Conservation (phyloP, 1,139 yeast genomes). For the Saccharomyces hybrid region DNA sequence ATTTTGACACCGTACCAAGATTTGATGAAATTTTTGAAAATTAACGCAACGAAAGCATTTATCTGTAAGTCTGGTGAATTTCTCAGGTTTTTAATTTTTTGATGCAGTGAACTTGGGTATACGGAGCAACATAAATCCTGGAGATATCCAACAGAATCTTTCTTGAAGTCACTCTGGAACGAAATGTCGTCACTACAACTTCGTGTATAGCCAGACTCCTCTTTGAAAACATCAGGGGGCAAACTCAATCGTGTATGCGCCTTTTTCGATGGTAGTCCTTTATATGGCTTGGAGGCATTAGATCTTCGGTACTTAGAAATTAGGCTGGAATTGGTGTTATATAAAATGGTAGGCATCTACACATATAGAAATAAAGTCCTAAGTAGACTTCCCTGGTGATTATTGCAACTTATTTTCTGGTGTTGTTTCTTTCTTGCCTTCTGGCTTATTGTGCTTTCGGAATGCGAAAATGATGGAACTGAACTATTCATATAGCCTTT, state of each 20-base stretch:
- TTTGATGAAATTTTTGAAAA: conserved; percentile 23
- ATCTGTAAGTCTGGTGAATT: conserved; percentile 13
- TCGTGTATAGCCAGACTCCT: neutral
- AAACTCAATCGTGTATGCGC: neutral
- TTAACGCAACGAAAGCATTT: conserved; percentile 21
- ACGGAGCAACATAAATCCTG: conserved; percentile 22
- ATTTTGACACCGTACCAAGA: conserved; percentile 30
- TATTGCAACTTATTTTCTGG: neutral
- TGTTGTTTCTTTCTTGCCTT: neutral
- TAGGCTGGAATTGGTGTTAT: conserved; percentile 26
- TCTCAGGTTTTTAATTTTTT: conserved; percentile 10
- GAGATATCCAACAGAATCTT: conserved; percentile 23
- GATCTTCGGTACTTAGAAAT: conserved; percentile 24
- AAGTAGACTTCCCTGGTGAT: neutral
- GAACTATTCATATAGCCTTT: neutral
- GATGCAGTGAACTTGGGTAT: conserved; percentile 18
- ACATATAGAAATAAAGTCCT: neutral
- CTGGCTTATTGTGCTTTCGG: neutral
- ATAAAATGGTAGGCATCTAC: conserved; percentile 23
- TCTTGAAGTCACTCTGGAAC: conserved; percentile 14
- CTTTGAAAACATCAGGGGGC: neutral
- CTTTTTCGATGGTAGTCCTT: neutral
- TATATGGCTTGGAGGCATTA: conserved; percentile 10
- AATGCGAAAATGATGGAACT: neutral
- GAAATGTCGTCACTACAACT: conserved; percentile 10